Percentiles rank a stretch among this genome's conserved stretches.
phyloP scores from a whole-genome alignment of 176 grass and related monocot genomes.

The Avena eriantha region DNA sequence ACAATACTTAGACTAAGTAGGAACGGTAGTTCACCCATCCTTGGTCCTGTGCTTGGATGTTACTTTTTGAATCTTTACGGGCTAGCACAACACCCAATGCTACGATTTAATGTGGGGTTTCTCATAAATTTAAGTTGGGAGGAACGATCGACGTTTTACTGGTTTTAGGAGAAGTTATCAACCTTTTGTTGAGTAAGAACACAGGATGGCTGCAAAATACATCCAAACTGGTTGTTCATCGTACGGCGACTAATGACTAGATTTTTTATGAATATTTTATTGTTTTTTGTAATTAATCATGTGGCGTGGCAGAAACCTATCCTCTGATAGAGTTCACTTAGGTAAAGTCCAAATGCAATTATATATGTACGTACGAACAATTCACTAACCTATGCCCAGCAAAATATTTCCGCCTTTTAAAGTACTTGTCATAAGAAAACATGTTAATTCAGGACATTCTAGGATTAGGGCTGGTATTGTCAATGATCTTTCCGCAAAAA shows the following conservation, averaged over 20 bases:
- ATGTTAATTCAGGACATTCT: slow-evolving; percentile 11
- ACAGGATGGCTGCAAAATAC: background rate
- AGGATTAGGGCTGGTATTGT: background rate
- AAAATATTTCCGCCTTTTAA: background rate
- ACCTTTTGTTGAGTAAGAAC: background rate
- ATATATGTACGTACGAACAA: background rate
- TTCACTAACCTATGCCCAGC: background rate
- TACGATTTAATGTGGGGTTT: background rate
- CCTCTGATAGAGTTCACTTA: background rate
- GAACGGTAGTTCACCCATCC: background rate
- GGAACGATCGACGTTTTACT: background rate
- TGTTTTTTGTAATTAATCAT: background rate
- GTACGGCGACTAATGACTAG: background rate
- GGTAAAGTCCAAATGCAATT: background rate
- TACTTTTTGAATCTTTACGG: background rate
- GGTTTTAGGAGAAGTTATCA: background rate
- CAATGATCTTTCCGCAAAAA: background rate
- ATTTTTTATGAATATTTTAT: background rate
- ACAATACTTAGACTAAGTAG: background rate
- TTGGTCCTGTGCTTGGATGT: background rate
- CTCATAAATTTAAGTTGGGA: background rate
- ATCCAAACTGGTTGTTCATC: background rate
- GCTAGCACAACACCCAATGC: background rate
- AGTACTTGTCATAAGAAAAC: background rate
- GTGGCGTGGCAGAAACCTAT: background rate